These are phyloP conservation scores for Mariannaea elegans DNA, from an alignment of 2,329 filamentous ascomycete species.

Conservation along the genomic window DNA sequence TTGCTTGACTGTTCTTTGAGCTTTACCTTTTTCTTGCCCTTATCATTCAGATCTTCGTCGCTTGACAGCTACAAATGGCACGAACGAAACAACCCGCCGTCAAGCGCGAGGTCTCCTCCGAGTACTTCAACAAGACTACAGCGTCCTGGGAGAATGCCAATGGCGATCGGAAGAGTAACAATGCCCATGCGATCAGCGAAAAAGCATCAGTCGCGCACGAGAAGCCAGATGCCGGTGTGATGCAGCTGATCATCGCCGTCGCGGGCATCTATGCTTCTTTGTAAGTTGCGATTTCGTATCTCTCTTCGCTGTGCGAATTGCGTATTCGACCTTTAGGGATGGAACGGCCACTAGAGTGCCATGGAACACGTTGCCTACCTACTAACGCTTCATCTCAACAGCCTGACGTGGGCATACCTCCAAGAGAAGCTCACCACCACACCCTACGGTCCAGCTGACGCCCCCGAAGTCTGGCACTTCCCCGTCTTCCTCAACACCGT, in stretches of 20 bases:
- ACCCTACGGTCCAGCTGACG: slow-evolving; percentile 72
- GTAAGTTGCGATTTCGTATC: slow-evolving; percentile 61
- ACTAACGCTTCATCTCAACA: slow-evolving; percentile 45
- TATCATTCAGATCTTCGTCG: not conserved
- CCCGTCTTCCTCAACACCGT: slow-evolving; percentile 96
- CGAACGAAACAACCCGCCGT: slow-evolving; percentile 75
- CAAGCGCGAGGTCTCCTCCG: slow-evolving; percentile 72
- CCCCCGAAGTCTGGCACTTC: slow-evolving; percentile 85
- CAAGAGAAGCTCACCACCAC: slow-evolving; percentile 98
- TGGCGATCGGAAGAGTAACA: slow-evolving; percentile 38
- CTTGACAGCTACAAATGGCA: slow-evolving; percentile 62
- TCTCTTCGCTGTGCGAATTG: not conserved
- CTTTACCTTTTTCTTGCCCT: slow-evolving; percentile 5
- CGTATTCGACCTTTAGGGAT: not conserved
- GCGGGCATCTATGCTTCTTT: slow-evolving; percentile 96
- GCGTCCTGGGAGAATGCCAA: slow-evolving; percentile 47
- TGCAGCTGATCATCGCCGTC: slow-evolving; percentile 87
- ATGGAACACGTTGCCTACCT: not conserved
- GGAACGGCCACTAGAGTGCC: no score
- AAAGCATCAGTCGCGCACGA: slow-evolving; percentile 41
- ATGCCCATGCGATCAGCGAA: slow-evolving; percentile 36
- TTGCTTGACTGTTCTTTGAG: not conserved
- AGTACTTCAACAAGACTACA: slow-evolving; percentile 65
- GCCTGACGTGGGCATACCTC: slow-evolving; percentile 93
- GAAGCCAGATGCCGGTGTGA: slow-evolving; percentile 66